These are phyloP conservation scores for Diaporthe vexans DNA, from an alignment of 2,329 filamentous ascomycete genomes.

Conservation along the genomic window DNA sequence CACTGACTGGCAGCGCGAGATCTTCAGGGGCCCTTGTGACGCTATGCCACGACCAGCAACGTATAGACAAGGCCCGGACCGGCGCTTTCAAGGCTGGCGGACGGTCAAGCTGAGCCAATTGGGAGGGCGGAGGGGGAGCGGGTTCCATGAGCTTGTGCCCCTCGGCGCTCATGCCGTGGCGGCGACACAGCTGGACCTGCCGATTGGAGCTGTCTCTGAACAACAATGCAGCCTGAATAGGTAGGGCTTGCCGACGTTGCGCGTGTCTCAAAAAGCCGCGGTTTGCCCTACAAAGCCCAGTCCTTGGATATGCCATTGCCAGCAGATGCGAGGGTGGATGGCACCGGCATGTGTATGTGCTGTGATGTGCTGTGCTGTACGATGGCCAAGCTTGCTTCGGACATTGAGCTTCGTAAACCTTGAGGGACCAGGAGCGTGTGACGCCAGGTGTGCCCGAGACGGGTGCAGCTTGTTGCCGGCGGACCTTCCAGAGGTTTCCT, in stretches of 20 bases:
- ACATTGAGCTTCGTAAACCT: not conserved
- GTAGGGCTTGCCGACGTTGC: slow-evolving; percentile 38
- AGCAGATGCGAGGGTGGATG: not conserved
- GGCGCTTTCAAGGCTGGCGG: slow-evolving; percentile 20
- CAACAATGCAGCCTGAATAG: slow-evolving; percentile 29
- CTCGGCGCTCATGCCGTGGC: slow-evolving; percentile 24
- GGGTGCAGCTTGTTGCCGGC: not conserved
- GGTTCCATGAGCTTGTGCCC: slow-evolving; percentile 29
- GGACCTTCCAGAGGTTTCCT: slow-evolving; percentile 5
- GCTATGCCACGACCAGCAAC: slow-evolving; percentile 25
- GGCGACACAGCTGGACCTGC: slow-evolving; percentile 30
- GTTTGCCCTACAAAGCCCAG: slow-evolving; percentile 14
- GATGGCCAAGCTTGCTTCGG: slow-evolving; percentile 10
- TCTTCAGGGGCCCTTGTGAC: slow-evolving; percentile 34
- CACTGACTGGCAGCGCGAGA: slow-evolving; percentile 2
- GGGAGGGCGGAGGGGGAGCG: not conserved
- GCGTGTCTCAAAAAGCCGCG: slow-evolving; percentile 31
- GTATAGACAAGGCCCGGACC: slow-evolving; percentile 29
- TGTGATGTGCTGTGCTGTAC: not conserved
- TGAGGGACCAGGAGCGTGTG: not conserved
- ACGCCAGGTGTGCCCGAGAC: slow-evolving; percentile 2
- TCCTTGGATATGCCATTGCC: slow-evolving; percentile 10
- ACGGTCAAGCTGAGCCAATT: slow-evolving; percentile 13
- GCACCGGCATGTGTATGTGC: not conserved
- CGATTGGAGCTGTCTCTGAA: slow-evolving; percentile 14